Conservation (phyloP, 352 stramenopile genomes). For the Phytophthora macrochlamydospora region DNA sequence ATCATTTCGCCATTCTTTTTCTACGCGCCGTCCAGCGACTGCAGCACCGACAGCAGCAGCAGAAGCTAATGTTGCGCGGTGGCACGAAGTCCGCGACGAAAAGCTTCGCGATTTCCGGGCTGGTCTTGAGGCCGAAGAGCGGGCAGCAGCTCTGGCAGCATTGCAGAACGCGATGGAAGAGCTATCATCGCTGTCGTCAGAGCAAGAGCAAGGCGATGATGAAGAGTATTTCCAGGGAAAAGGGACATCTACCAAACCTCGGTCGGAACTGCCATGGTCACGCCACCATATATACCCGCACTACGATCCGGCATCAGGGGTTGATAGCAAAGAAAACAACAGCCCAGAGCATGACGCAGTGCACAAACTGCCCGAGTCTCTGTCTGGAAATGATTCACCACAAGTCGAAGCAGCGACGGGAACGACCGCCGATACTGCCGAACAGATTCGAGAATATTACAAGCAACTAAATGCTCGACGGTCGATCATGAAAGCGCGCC, state of each 20-base stretch:
- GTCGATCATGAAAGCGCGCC: conserved; percentile 22
- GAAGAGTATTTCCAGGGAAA: neutral
- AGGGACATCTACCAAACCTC: neutral
- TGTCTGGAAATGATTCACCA: neutral
- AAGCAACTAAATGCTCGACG: conserved; percentile 21
- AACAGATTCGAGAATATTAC: conserved; percentile 33
- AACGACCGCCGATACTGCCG: conserved; percentile 8
- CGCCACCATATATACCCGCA: conserved; percentile 18
- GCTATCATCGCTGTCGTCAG: conserved; percentile 13
- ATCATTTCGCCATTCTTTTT: conserved; percentile 12
- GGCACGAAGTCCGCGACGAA: conserved; percentile 36
- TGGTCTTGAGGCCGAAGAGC: conserved; percentile 27
- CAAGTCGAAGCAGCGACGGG: neutral
- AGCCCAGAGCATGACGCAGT: neutral
- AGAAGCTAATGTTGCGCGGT: conserved; percentile 33
- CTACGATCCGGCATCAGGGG: neutral
- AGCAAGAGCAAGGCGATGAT: conserved; percentile 10
- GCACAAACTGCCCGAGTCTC: neutral
- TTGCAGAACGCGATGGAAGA: conserved; percentile 26
- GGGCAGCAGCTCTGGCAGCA: conserved; percentile 25
- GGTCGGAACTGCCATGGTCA: conserved; percentile 15
- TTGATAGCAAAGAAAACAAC: neutral
- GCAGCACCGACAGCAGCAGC: conserved; percentile 18
- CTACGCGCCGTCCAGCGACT: conserved; percentile 25
- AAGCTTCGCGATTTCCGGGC: conserved; percentile 30